Evolutionary conservation across 805 yeast species (phyloP), one percentile per base, ranked within the genome.

Genomic region (Hemisphaericaspora nanyangensis): DNA sequence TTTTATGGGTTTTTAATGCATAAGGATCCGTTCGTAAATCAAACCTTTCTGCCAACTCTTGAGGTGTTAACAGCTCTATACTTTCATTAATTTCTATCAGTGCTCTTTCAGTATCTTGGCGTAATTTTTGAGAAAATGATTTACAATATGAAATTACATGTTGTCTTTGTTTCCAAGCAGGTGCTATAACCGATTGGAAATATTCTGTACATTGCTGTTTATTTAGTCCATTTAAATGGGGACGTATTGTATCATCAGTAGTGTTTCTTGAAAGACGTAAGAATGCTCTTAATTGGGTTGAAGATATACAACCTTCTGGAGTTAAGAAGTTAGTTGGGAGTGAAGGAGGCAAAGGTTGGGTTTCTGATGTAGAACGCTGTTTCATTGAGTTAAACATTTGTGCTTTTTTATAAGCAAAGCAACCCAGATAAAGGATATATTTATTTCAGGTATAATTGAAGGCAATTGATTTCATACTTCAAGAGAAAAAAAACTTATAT

Each of bases 11-110:
- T 36, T 49, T 53, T 17, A 45, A 40, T 5, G 73, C 72, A 34
- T 68, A 68, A 0, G 74, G 74, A 42, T 68, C 70, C 2, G 55
- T 40, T 22, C 70, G 47, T 30, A 65, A 51, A 39, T 66, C 66
- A 32, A 53, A 56, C 13, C 48, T 43, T 4, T 47, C 42, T 3
- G 31, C 17, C 26, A 36, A 17, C 12, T 39, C 35, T n/a, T 40
- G 24, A 22, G 24, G 17, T 11, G 35, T 26, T 12, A 22, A 22
- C 8, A 12, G 11, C 15, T 31, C 46, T 17, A 5, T 12, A 12
- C 24, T 12, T 8, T 30, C 25, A 10, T 20, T 10, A 11, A 16
- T 30, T 6, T 18, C 16, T 12, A 6, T 24, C 37, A 29, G 11
- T 3, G 29, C 37, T 22, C 30, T 25, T 19, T 18, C 17, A 12